Evolutionary conservation across 2,329 filamentous ascomycete genomes (phyloP).

Genomic region (Colletotrichum shisoi): DNA sequence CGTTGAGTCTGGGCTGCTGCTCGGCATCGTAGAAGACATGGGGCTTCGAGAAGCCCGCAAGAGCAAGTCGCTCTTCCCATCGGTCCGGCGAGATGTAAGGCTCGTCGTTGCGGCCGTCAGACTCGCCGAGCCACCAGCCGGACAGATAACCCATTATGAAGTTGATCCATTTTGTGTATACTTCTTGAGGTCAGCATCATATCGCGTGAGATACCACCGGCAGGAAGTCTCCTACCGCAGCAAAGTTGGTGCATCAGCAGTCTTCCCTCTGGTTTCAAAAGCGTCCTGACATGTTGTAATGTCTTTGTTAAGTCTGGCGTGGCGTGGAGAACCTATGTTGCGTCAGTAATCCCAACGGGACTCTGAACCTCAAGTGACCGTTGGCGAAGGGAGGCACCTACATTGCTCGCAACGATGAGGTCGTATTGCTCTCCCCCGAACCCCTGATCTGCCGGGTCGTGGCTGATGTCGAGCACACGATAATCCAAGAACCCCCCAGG

Average conservation of each 20-base stretch:
- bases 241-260: slow-evolving; percentile 29
- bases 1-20: slow-evolving; percentile 2
- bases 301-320: slow-evolving; percentile 25
- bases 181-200: not conserved
- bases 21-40: slow-evolving; percentile 10
- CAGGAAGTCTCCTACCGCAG: not conserved
- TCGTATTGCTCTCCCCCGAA: slow-evolving; percentile 48
- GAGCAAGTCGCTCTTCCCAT: slow-evolving; percentile 10
- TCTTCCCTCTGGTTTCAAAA: slow-evolving; percentile 14
- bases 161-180: slow-evolving; percentile 43
- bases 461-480: slow-evolving; percentile 43
- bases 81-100: slow-evolving; percentile 41
- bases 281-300: slow-evolving; percentile 2
- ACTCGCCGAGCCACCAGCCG: slow-evolving; percentile 42
- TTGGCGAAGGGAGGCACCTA: not conserved
- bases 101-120: slow-evolving; percentile 42
- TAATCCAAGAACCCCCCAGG: slow-evolving; percentile 4
- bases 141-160: slow-evolving; percentile 45
- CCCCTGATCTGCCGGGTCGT: slow-evolving; percentile 45
- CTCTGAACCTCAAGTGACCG: no score
- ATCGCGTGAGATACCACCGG: not conserved
- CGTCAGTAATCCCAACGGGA: not conserved
- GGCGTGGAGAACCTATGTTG: slow-evolving; percentile 15
- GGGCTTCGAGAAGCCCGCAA: slow-evolving; percentile 10
- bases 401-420: slow-evolving; percentile 50